Evolutionary conservation across 257 asterid species (phyloP).

Genomic region (Handroanthus guayacan): DNA sequence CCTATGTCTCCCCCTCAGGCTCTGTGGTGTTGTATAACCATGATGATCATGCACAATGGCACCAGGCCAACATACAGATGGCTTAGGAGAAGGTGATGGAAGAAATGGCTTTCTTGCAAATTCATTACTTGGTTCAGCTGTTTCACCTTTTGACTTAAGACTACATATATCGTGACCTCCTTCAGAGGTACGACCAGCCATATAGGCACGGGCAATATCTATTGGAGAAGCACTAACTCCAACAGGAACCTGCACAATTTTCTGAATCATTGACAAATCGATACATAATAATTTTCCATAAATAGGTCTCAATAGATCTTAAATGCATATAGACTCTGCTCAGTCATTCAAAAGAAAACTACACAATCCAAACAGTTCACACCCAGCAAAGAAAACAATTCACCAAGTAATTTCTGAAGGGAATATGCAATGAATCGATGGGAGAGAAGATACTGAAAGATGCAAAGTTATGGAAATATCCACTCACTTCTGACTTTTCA

Average conservation of each 20-base stretch:
- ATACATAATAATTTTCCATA: neutral
- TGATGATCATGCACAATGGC: constrained; percentile 61
- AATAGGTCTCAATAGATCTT: neutral
- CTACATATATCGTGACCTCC: constrained; percentile 50
- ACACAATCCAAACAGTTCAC: constrained; percentile 12
- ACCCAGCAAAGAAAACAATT: constrained; percentile 14
- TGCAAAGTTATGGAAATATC: constrained; percentile 10
- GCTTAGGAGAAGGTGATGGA: constrained; percentile 66
- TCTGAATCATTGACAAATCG: constrained; percentile 22
- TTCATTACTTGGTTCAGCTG: constrained; percentile 49
- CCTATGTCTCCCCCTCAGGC: constrained; percentile 66
- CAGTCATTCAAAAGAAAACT: constrained; percentile 5
- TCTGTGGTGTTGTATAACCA: constrained; percentile 67
- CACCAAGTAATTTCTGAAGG: neutral
- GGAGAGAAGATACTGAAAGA: constrained; percentile 19
- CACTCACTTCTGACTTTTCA: constrained; percentile 59
- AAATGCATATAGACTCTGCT: neutral
- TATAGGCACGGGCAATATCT: constrained; percentile 92
- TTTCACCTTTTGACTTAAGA: constrained; percentile 46
- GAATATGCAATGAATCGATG: neutral
- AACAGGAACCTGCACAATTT: constrained; percentile 60
- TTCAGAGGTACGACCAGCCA: constrained; percentile 75
- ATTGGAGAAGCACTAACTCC: constrained; percentile 82
- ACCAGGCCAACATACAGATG: constrained; percentile 87
- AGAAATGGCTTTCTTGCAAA: constrained; percentile 52